Evolutionary conservation across 169 alveolate genomes (phyloP).

Genomic region (Eimeria nieschulzi): DNA sequence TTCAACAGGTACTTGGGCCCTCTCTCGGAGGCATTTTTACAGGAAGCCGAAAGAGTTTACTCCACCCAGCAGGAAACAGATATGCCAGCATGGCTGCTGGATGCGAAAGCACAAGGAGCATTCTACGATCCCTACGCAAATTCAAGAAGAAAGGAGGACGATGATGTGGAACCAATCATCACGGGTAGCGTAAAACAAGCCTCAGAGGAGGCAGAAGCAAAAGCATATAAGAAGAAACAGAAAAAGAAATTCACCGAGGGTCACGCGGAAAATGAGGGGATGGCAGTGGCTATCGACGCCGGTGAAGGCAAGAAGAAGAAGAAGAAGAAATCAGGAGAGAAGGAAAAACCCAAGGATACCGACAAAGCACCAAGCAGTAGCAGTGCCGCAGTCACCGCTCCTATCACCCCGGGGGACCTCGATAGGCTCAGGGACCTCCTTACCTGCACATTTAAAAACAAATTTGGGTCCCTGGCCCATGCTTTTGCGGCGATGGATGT

Average conservation of each 20-base stretch:
- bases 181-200: not conserved
- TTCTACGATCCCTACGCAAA: slow-evolving; percentile 35
- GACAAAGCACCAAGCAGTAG: not conserved
- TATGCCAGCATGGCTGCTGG: slow-evolving; percentile 71
- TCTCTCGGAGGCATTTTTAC: slow-evolving; percentile 60
- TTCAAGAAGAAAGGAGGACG: not conserved
- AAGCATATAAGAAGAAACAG: slow-evolving; percentile 43
- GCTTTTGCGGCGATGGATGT: slow-evolving; percentile 71
- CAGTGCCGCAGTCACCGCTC: not conserved
- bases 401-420: slow-evolving; percentile 34
- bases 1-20: slow-evolving; percentile 59
- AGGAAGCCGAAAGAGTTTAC: slow-evolving; percentile 63
- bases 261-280: not conserved
- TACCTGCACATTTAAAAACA: slow-evolving; percentile 67
- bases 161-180: not conserved
- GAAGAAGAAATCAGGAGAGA: slow-evolving; percentile 21
- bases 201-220: slow-evolving; percentile 43
- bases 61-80: slow-evolving; percentile 40
- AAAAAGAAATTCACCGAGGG: slow-evolving; percentile 11
- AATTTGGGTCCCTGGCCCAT: slow-evolving; percentile 71
- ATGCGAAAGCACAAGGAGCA: slow-evolving; percentile 52
- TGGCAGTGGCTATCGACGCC: not conserved
- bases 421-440: slow-evolving; percentile 59
- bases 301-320: slow-evolving; percentile 44
- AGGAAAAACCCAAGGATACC: slow-evolving; percentile 48